A percentile compares a stretch with the other conserved stretches of the same genome.
Evolutionary conservation across 2,329 filamentous ascomycete genomes (phyloP).

Genomic region (Curvularia eragrostidis): DNA sequence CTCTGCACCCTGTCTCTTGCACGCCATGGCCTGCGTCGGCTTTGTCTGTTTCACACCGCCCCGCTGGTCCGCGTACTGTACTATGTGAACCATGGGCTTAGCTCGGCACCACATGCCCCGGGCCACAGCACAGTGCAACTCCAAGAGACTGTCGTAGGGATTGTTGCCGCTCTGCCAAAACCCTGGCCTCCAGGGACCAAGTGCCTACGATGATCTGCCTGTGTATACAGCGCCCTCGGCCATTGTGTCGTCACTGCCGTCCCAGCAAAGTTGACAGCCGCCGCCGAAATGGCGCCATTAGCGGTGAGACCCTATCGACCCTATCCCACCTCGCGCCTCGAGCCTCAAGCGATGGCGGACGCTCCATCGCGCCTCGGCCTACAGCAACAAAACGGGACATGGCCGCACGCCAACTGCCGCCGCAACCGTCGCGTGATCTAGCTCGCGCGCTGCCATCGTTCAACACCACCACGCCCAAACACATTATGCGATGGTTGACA

Average conservation of each 20-base stretch:
- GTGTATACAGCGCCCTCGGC: not conserved
- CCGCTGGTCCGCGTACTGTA: slow-evolving; percentile 20
- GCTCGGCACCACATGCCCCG: slow-evolving; percentile 20
- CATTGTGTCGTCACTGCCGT: not conserved
- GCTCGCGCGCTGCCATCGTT: not conserved
- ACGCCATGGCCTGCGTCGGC: slow-evolving; percentile 26
- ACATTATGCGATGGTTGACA: slow-evolving; percentile 10
- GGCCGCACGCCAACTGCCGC: slow-evolving; percentile 3
- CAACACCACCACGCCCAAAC: slow-evolving; percentile 1
- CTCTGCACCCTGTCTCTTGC: slow-evolving; percentile 21
- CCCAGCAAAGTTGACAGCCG: not conserved
- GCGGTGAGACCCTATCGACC: slow-evolving; percentile 18
- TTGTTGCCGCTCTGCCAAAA: not conserved
- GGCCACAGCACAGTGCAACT: not conserved
- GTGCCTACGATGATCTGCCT: not conserved
- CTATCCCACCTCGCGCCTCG: no score
- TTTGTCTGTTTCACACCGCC: slow-evolving; percentile 35
- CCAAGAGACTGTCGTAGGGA: not conserved
- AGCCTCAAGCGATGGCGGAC: not conserved
- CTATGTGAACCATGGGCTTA: slow-evolving; percentile 17
- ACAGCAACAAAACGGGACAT: slow-evolving; percentile 3
- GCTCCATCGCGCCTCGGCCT: not conserved
- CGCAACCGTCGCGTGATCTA: slow-evolving; percentile 10
- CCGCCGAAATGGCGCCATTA: slow-evolving; percentile 16
- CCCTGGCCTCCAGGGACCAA: not conserved